Base-by-base conservation (phyloP, 2,329 filamentous ascomycete species). In the Dactylonectria estremocensis region DNA sequence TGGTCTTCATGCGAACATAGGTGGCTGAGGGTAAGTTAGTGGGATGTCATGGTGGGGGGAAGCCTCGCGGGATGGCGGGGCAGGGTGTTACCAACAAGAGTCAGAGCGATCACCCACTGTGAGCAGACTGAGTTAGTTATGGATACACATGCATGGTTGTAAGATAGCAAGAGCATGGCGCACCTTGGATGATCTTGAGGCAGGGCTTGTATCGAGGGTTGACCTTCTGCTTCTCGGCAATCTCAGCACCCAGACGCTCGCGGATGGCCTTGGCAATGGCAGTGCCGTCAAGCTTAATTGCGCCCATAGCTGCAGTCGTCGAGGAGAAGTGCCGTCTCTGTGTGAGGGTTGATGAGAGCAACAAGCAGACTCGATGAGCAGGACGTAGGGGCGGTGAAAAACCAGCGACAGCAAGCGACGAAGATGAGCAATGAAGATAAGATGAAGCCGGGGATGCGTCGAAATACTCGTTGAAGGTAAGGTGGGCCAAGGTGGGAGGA, bases 1-100 rank as follows among this genome's bases (percentile, higher is more conserved):
- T 99, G 78, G 98, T 86, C 87, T 99, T 99, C 96, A 99, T 99
- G 84, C 95, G 95, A 83, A 99, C 95, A 93, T 99, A 99, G 59
- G 95, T 98, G 78, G 92, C 93, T 95, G 77, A 70, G 64, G 66
- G 70, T 74, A 61, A 59, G 64, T 72, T 62, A 70, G 70, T 70
- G 24, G 64, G 64, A 63, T 58, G 57, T 69, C 54, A 69, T 43
- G 45, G 45, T 35, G 35, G 18, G 49, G 22, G 24, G 49, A 60
- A 57, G 56, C 52, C 46, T 40, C 46, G 49, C 62, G 62, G 43
- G 65, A 69, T 73, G 66, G 70, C 69, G 71, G 73, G 69, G 69
- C 62, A 74, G 55, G 61, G 69, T 63, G 61, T 69, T 69, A 80
- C 80, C 58, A 70, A 97, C 93, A 92, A 43, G 95, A 98, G 84